Base-by-base conservation (phyloP, 2,329 filamentous ascomycete genomes). In the Scedosporium aurantiacum region DNA sequence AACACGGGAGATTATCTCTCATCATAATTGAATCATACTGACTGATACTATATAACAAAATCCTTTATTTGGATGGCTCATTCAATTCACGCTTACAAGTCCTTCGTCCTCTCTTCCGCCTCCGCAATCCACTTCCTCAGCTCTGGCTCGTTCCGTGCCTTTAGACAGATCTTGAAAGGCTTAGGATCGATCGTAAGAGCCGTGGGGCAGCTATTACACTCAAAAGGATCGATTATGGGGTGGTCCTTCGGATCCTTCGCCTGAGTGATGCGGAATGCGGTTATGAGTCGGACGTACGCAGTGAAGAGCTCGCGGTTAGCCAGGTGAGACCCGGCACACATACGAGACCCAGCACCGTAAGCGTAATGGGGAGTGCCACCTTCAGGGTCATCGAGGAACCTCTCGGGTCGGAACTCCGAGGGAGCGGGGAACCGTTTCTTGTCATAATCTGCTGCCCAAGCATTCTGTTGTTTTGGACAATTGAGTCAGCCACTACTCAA, bases 391-490 rank as follows among this genome's bases (percentile, higher is more conserved):
- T 78, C 71, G 10, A 91, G 74, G 68, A 87, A 91, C 27, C 88
- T 82, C 65, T 91, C 87, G 0, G 88, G 86, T n/a, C 83, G 76
- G 70, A 91, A 91, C 5, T 75, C 72, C 28, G 79, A 64, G 0
- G 88, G 82, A 28, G 82, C 70, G 64, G 84, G 82, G 76, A 90
- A 91, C 69, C 90, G 87, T 0, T 74, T 71, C 4, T 79, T 77
- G 68, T 91, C 89, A 71, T 89, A 90, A 72, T 91, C 81, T 27
- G 87, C 88, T 1, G 86, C 87, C 72, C 87, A 91, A 8, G 88
- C 86, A 67, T 87, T 91, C 81, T 83, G 60, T 58, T 5, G n/a
- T n/a, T 58, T 23, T 21, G n/a, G 18, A 47, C 43, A 27, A 27
- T 55, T 55, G 14, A 55, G 6, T 55, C 23, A n/a, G 23, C 27